A percentile compares a stretch with the other conserved stretches of the same genome.
phyloP scores from a whole-genome alignment of 2,329 filamentous ascomycete species.

The Pyrenophora seminiperda region DNA sequence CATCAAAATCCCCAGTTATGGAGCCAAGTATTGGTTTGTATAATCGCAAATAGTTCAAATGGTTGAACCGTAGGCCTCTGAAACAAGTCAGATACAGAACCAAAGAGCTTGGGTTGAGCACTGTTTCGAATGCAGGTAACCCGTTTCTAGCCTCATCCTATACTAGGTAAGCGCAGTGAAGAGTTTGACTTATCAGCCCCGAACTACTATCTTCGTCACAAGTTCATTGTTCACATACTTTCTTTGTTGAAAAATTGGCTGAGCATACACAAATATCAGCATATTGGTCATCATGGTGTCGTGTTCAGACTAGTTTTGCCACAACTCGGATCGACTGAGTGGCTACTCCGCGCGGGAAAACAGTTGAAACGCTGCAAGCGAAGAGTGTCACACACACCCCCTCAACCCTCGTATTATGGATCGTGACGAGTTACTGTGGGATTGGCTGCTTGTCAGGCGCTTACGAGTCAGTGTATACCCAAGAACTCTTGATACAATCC shows the following conservation, averaged over 20 bases:
- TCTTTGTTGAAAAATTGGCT: constrained; percentile 1
- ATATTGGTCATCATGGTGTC: neutral
- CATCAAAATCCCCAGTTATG: neutral
- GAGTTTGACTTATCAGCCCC: too few relatives aligned
- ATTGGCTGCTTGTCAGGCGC: neutral
- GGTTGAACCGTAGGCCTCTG: constrained; percentile 11
- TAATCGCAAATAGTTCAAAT: constrained; percentile 8
- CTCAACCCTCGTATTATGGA: constrained; percentile 6
- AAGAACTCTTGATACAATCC: neutral
- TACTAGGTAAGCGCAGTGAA: too few relatives aligned
- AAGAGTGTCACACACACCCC: constrained; percentile 1
- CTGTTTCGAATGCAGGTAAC: constrained; percentile 11
- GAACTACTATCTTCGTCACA: constrained; percentile 18
- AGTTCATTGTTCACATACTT: constrained; percentile 8
- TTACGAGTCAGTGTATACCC: neutral
- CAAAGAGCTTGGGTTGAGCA: constrained; percentile 22
- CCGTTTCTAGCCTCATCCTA: neutral
- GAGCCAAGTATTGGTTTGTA: neutral
- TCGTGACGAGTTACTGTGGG: neutral
- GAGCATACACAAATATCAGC: constrained; percentile 2
- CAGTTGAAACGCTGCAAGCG: constrained; percentile 1
- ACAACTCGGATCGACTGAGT: constrained; percentile 3
- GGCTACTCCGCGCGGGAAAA: constrained; percentile 1
- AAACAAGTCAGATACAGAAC: constrained; percentile 22
- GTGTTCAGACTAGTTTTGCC: constrained; percentile 2